Evolutionary conservation across 352 stramenopile genomes (phyloP), one percentile per base, ranked within the genome.

Genomic region (Phytophthora fragariae): DNA sequence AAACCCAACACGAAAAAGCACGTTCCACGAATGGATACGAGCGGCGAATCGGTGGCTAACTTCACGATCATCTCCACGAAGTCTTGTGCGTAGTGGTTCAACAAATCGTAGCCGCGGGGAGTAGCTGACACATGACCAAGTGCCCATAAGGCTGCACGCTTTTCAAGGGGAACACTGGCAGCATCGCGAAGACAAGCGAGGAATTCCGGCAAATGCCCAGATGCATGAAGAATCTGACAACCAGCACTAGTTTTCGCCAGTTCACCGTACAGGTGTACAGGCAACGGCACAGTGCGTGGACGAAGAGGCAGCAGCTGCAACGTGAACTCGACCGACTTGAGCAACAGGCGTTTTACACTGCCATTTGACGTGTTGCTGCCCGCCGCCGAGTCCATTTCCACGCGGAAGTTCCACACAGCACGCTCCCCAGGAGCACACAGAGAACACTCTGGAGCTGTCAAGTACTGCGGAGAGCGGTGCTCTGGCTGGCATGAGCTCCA

Each of bases 261-360:
- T 46, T 97, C 90, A 6, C 90, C 90, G 57, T 97, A 97, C 31
- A 97, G 49, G 61, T 97, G 90, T 7, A 91, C 89, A 5, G 90
- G 90, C 5, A 97, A 75, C 11, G 89, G 88, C 24, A 97, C 90
- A 1, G 88, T 89, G 5, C 89, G 86, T 24, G 90, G 88, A 47
- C 90, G 88, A 60, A 94, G 71, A 8, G 90, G 90, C 21, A 97
- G 73, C 12, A 97, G 72, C 65, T 97, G 89, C 2, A 97, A 75
- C 12, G 90, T 97, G 66, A 97, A 97, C 66, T 97, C 90, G 24
- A 97, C 89, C 21, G 89, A 96, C 70, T 97, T 96, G n/a, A 97
- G 88, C 75, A 89, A 64, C 29, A 96, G 56, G 3, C 90, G 87
- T 65, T 94, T 95, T 12, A 95, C 77, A 27, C 65, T 84, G 12